phyloP scores from a whole-genome alignment of 2,329 filamentous ascomycete genomes.

The Penicillium polonicum region DNA sequence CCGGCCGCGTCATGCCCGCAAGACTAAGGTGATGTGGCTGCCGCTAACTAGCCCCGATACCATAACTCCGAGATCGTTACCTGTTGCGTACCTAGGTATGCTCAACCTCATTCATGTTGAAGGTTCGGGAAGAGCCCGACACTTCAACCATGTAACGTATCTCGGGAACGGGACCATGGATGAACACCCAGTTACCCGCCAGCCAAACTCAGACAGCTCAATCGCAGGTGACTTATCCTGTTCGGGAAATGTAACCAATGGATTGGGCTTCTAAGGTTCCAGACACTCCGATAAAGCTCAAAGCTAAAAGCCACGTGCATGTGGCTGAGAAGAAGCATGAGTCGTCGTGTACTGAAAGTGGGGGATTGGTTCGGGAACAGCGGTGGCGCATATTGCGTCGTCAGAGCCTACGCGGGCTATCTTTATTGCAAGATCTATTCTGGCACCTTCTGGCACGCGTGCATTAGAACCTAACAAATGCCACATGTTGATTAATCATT shows the following conservation, averaged over 20 bases:
- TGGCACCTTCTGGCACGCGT: not conserved
- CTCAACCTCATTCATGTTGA: not conserved
- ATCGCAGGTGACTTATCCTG: not conserved
- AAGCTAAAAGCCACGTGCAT: conserved; percentile 4
- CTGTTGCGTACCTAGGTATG: not conserved
- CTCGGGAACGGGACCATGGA: not conserved
- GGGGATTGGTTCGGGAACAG: not conserved
- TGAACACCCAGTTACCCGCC: not conserved
- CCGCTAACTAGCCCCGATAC: conserved; percentile 7
- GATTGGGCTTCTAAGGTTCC: not conserved
- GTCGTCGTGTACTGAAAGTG: not conserved
- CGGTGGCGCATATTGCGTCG: not conserved
- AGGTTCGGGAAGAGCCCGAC: not conserved
- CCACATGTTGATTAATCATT: too few species aligned
- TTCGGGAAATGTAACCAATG: not conserved
- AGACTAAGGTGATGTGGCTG: conserved; percentile 4
- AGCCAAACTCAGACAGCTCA: not conserved
- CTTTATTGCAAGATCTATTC: not conserved
- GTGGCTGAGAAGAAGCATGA: conserved; percentile 2
- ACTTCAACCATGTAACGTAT: not conserved
- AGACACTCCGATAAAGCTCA: not conserved
- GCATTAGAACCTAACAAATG: too few species aligned
- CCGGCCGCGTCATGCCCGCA: conserved; percentile 15
- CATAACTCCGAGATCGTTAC: not conserved
- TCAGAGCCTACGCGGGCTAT: conserved; percentile 1